A percentile compares a stretch with the other conserved stretches of the same genome.
Evolutionary conservation across 306 rosid species (phyloP).

Genomic region (Ormosia emarginata): DNA sequence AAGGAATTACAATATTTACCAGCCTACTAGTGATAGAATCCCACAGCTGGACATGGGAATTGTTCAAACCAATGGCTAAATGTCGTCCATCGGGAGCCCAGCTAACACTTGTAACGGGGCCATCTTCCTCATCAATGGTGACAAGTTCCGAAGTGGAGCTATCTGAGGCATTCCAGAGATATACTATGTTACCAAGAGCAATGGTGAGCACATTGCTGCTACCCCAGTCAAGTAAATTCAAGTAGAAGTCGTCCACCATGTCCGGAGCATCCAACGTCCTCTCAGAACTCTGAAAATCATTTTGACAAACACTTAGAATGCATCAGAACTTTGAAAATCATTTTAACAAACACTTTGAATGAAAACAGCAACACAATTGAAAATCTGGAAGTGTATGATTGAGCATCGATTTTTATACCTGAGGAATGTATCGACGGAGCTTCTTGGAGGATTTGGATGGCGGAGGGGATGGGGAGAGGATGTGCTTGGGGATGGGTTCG

Average conservation of each 20-base stretch:
- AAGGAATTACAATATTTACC: conserved; percentile 27
- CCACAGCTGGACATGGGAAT: conserved; percentile 75
- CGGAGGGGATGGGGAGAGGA: conserved; percentile 36
- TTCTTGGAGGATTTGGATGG: conserved; percentile 45
- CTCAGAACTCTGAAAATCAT: conserved; percentile 56
- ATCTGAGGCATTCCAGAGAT: conserved; percentile 64
- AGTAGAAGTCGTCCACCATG: conserved; percentile 63
- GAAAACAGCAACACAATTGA: no score
- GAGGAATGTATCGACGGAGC: conserved; percentile 61
- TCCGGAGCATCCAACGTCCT: conserved; percentile 84
- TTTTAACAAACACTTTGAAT: background rate
- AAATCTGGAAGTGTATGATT: background rate
- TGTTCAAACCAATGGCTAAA: conserved; percentile 69
- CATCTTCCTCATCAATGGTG: conserved; percentile 62
- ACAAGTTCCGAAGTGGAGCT: conserved; percentile 63
- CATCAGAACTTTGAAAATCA: background rate
- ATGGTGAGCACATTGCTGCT: conserved; percentile 57
- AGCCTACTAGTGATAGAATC: conserved; percentile 47
- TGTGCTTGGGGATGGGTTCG: conserved; percentile 46
- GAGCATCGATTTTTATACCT: conserved; percentile 26
- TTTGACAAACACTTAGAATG: background rate
- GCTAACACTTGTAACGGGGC: conserved; percentile 65
- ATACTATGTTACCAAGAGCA: conserved; percentile 60
- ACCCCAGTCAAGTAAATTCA: conserved; percentile 79
- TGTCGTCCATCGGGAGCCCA: conserved; percentile 88